Evolutionary conservation across 2,329 filamentous ascomycete species (phyloP).

Genomic region (Lecanosticta acicola): DNA sequence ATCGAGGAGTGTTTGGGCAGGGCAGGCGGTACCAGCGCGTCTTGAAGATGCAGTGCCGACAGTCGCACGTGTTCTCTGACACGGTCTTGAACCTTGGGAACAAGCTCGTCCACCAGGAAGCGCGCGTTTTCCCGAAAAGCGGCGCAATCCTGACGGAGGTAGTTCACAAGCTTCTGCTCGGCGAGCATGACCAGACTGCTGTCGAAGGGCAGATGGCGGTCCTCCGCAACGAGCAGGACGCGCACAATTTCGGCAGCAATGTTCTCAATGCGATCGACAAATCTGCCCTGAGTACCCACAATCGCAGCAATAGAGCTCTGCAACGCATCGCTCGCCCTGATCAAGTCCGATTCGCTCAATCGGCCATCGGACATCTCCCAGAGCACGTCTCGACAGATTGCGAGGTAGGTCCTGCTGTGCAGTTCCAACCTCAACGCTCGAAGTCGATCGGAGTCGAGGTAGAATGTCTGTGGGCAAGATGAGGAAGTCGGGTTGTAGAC

Average conservation of each 20-base stretch:
- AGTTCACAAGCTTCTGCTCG: conserved; percentile 33
- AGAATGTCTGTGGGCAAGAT: conserved; percentile 51
- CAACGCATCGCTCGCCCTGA: conserved; percentile 23
- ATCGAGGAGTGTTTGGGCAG: conserved; percentile 11
- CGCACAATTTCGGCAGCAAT: conserved; percentile 44
- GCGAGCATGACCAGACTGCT: conserved; percentile 31
- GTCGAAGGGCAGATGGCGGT: conserved; percentile 28
- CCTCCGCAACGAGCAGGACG: conserved; percentile 35
- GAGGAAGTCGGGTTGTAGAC: conserved; percentile 45
- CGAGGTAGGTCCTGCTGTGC: conserved; percentile 49
- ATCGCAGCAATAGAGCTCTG: conserved; percentile 37
- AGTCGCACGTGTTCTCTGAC: conserved; percentile 32
- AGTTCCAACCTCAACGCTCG: conserved; percentile 49
- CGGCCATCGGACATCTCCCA: conserved; percentile 26
- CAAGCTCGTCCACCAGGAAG: conserved; percentile 31
- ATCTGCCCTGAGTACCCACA: conserved; percentile 35
- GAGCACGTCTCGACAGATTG: conserved; percentile 51
- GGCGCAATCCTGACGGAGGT: conserved; percentile 27
- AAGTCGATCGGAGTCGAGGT: conserved; percentile 52
- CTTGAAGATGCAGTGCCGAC: conserved; percentile 42
- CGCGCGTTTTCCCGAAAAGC: conserved; percentile 27
- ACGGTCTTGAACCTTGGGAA: conserved; percentile 33
- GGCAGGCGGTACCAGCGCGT: conserved; percentile 33
- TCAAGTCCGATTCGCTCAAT: conserved; percentile 28
- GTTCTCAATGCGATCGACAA: conserved; percentile 38